Conservation (phyloP, 768 basidiomycete species). For the Erythrobasidium yunnanense region DNA sequence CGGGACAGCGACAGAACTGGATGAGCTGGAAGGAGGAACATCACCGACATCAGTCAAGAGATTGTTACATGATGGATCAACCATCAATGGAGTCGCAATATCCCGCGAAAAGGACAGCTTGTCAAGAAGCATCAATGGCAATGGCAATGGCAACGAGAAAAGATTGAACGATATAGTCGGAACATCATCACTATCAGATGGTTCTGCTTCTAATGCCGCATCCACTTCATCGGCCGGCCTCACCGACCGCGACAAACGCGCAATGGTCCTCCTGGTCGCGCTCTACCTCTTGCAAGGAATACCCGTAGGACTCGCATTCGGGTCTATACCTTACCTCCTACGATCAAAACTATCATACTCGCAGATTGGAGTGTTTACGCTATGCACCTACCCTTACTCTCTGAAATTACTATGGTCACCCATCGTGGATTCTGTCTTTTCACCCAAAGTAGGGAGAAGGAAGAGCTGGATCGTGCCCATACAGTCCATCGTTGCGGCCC, state of each 20-base stretch:
- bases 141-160: too few relatives aligned
- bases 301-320: slow-evolving; percentile 87
- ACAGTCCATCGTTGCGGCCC: slow-evolving; percentile 72
- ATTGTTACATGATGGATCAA: background rate
- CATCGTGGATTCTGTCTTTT: slow-evolving; percentile 82
- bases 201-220: background rate
- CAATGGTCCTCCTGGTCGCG: slow-evolving; percentile 71
- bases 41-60: background rate
- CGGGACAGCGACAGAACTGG: slow-evolving; percentile 3
- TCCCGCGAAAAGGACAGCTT: background rate
- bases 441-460: slow-evolving; percentile 71
- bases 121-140: background rate
- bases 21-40: slow-evolving; percentile 1
- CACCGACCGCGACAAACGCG: slow-evolving; percentile 54
- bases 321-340: slow-evolving; percentile 91
- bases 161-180: too few relatives aligned
- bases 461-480: slow-evolving; percentile 99
- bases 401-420: slow-evolving; percentile 96
- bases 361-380: slow-evolving; percentile 83
- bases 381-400: slow-evolving; percentile 89
- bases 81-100: background rate
- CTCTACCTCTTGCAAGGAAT: slow-evolving; percentile 71
- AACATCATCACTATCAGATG: too few relatives aligned
- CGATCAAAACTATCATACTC: slow-evolving; percentile 93
- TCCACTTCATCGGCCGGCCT: background rate